Evolutionary conservation across 192 early-diverging fungal genomes (phyloP).

Genomic region (Chytriomyces sp.): DNA sequence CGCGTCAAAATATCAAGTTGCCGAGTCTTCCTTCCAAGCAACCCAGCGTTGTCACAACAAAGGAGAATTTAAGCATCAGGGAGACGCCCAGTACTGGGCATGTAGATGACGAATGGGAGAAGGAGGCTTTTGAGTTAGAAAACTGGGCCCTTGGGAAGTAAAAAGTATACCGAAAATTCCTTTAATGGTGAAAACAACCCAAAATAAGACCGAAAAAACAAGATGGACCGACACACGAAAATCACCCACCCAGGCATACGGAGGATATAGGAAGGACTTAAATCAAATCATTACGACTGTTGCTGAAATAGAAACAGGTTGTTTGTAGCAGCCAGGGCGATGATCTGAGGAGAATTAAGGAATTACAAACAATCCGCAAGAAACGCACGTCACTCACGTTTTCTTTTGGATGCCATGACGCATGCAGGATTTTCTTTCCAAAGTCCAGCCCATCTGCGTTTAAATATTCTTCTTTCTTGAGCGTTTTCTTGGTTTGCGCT

Average conservation of each 20-base stretch:
- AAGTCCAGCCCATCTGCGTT: conserved; percentile 90
- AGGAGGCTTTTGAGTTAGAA: conserved; percentile 45
- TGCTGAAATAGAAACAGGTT: conserved; percentile 83
- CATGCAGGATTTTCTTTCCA: conserved; percentile 96
- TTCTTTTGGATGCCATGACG: conserved; percentile 98
- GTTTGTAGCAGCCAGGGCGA: conserved; percentile 96
- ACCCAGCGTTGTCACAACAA: too few species aligned
- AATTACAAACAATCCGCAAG: neutral
- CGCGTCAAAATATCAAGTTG: too few species aligned
- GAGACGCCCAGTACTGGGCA: too few species aligned
- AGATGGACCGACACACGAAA: neutral
- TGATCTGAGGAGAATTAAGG: conserved; percentile 12
- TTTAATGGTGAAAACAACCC: too few species aligned
- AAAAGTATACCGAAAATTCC: too few species aligned
- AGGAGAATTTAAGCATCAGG: too few species aligned
- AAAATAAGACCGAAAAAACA: too few species aligned
- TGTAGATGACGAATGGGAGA: conserved; percentile 52
- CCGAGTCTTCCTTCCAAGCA: too few species aligned
- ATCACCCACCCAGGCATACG: too few species aligned
- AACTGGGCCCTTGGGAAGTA: too few species aligned
- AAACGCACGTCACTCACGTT: conserved; percentile 68
- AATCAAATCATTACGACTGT: conserved; percentile 2
- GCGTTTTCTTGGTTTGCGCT: conserved; percentile 40
- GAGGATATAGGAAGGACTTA: too few species aligned
- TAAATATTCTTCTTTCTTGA: conserved; percentile 69